These are phyloP conservation scores for Limonium bicolor DNA, from an alignment of 148 eudicot genomes.

Conservation along the genomic window DNA sequence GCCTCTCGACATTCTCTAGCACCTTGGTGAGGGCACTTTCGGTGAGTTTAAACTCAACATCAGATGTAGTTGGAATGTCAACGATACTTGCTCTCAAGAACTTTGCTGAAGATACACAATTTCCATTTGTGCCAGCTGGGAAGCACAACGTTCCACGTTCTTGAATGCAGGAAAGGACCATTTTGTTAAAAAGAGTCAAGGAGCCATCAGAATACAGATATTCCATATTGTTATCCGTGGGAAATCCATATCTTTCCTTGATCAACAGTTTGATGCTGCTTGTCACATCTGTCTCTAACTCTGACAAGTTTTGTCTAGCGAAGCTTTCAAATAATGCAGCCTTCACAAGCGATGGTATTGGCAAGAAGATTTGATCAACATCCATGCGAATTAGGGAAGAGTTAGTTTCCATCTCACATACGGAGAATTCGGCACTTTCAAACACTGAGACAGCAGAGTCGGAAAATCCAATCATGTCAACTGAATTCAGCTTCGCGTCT, in stretches of 20 bases:
- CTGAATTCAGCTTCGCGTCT: conserved; percentile 30
- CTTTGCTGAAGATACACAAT: conserved; percentile 69
- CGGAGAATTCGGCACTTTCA: conserved; percentile 56
- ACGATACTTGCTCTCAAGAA: conserved; percentile 57
- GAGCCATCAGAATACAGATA: conserved; percentile 64
- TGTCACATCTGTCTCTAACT: conserved; percentile 67
- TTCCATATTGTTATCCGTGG: conserved; percentile 31
- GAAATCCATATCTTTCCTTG: conserved; percentile 56
- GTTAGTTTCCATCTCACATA: conserved; percentile 27
- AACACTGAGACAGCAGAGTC: conserved; percentile 58
- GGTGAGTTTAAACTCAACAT: conserved; percentile 61
- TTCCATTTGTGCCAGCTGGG: conserved; percentile 83
- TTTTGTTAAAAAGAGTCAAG: conserved; percentile 70
- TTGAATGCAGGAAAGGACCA: conserved; percentile 74
- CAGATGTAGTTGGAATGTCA: conserved; percentile 39
- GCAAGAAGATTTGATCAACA: conserved; percentile 76
- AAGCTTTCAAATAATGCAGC: conserved; percentile 95
- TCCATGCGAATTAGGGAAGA: conserved; percentile 71
- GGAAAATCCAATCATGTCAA: conserved; percentile 55
- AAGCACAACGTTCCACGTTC: conserved; percentile 94
- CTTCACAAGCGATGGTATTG: conserved; percentile 61
- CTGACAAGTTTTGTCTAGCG: conserved; percentile 76
- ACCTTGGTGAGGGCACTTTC: conserved; percentile 27
- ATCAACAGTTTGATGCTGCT: conserved; percentile 43
- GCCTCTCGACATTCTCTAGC: conserved; percentile 43